Evolutionary conservation across 768 basidiomycete species (phyloP).

Genomic region (Leccinum variicolor): DNA sequence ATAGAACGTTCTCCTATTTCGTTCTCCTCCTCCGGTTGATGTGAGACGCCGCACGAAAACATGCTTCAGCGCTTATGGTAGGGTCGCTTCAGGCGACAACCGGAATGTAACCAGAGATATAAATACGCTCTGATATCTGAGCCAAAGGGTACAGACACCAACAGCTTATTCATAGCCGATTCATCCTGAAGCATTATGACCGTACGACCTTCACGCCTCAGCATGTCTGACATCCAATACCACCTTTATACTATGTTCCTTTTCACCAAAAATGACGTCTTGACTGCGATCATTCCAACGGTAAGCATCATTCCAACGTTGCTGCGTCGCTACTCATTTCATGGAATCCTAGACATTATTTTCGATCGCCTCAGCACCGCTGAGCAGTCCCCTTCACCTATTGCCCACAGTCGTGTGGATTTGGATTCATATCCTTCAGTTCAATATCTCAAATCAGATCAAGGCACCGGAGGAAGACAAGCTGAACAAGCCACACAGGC

Average conservation of each 20-base stretch:
- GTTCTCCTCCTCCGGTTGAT: neutral
- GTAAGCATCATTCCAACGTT: slow-evolving; percentile 27
- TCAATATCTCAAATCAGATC: slow-evolving; percentile 44
- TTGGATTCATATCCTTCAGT: slow-evolving; percentile 44
- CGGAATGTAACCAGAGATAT: slow-evolving; percentile 4
- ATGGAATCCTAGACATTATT: slow-evolving; percentile 29
- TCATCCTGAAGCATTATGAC: slow-evolving; percentile 13
- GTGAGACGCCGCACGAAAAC: neutral
- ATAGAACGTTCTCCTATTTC: neutral
- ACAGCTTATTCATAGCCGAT: neutral
- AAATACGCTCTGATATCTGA: neutral
- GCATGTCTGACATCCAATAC: slow-evolving; percentile 16
- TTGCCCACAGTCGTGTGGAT: slow-evolving; percentile 38
- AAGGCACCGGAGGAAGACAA: slow-evolving; percentile 40
- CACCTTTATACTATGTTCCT: slow-evolving; percentile 34
- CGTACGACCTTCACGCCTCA: slow-evolving; percentile 6
- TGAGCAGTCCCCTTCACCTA: slow-evolving; percentile 15
- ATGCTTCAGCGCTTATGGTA: neutral
- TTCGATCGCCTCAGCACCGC: slow-evolving; percentile 32
- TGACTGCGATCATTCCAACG: slow-evolving; percentile 45
- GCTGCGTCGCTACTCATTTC: neutral
- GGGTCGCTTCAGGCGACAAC: slow-evolving; percentile 3
- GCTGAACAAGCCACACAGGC: slow-evolving; percentile 43
- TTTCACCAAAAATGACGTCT: slow-evolving; percentile 46
- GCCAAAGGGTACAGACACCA: neutral